phyloP scores from a whole-genome alignment of 2,329 filamentous ascomycete genomes.

The Grosmannia penicillata region DNA sequence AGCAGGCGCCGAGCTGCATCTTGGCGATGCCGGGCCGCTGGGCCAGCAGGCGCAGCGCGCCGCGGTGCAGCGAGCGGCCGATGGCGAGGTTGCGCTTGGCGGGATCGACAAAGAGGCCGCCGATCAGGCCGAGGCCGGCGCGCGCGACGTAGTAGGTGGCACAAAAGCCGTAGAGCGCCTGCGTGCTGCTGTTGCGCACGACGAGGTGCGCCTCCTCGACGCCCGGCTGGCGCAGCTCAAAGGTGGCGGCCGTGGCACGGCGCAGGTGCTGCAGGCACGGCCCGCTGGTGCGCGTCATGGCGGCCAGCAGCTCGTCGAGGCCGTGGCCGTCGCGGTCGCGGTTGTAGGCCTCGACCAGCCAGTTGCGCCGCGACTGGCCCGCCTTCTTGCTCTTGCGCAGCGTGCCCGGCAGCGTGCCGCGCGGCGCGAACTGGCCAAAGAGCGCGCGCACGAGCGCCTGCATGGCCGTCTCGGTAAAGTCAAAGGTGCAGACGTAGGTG shows the following conservation, averaged over 20 bases:
- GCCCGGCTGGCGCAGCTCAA: constrained; percentile 51
- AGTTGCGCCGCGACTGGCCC: constrained; percentile 80
- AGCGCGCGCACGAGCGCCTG: constrained; percentile 70
- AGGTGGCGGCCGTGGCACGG: constrained; percentile 56
- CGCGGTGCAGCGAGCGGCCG: constrained; percentile 74
- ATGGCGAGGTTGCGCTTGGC: constrained; percentile 76
- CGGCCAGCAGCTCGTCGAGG: constrained; percentile 59
- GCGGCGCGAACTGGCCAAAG: constrained; percentile 56
- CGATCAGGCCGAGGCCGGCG: constrained; percentile 61
- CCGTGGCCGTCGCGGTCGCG: constrained; percentile 60
- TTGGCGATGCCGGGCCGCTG: constrained; percentile 60
- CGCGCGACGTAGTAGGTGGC: constrained; percentile 67
- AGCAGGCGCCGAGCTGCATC: constrained; percentile 65
- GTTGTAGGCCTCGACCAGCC: constrained; percentile 84
- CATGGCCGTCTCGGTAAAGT: constrained; percentile 88
- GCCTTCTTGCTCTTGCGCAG: constrained; percentile 78
- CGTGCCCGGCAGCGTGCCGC: constrained; percentile 52
- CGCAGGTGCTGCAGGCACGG: constrained; percentile 56
- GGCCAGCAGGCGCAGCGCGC: constrained; percentile 60
- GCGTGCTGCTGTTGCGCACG: constrained; percentile 84
- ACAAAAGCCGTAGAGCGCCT: constrained; percentile 82
- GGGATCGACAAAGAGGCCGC: constrained; percentile 81
- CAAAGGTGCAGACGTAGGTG: constrained; percentile 89
- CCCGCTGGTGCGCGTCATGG: constrained; percentile 51
- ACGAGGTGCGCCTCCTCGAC: constrained; percentile 79